phyloP scores from a whole-genome alignment of 2,329 filamentous ascomycete species.

The Botrytis elliptica region DNA sequence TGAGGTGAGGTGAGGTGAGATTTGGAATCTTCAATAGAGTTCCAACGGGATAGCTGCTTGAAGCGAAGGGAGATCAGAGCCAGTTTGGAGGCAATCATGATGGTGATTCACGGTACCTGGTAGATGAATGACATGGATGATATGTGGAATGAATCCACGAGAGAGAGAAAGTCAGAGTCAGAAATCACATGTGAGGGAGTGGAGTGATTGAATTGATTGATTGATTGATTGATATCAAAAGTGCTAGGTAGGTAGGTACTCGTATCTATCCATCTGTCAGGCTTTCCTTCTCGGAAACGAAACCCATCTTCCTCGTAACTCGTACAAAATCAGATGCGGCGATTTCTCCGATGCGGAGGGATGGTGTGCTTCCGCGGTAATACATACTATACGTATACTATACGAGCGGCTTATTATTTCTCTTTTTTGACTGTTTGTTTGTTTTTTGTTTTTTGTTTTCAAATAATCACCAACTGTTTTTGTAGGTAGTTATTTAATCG shows the following conservation, averaged over 20 bases:
- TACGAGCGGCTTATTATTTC: background rate
- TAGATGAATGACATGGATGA: background rate
- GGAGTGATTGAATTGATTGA: background rate
- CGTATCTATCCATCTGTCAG: background rate
- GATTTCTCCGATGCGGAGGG: background rate
- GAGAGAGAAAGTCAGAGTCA: background rate
- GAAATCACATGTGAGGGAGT: background rate
- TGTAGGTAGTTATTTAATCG: background rate
- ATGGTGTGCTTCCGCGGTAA: background rate
- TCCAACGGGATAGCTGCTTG: background rate
- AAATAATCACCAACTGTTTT: background rate
- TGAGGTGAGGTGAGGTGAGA: background rate
- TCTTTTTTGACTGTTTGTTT: background rate
- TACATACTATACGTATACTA: background rate
- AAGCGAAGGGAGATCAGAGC: too few relatives aligned
- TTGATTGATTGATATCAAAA: background rate
- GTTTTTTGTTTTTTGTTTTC: background rate
- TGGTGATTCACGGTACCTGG: background rate
- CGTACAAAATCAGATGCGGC: background rate
- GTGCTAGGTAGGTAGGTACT: background rate
- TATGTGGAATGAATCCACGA: too few relatives aligned
- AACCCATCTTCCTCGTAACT: background rate
- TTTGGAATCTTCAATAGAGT: background rate
- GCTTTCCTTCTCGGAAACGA: background rate
- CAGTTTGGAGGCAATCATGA: background rate